A percentile compares a stretch with the other conserved stretches of the same genome.
Conservation (phyloP, 1,284 basidiomycete genomes). For the Ustilago hordei region DNA sequence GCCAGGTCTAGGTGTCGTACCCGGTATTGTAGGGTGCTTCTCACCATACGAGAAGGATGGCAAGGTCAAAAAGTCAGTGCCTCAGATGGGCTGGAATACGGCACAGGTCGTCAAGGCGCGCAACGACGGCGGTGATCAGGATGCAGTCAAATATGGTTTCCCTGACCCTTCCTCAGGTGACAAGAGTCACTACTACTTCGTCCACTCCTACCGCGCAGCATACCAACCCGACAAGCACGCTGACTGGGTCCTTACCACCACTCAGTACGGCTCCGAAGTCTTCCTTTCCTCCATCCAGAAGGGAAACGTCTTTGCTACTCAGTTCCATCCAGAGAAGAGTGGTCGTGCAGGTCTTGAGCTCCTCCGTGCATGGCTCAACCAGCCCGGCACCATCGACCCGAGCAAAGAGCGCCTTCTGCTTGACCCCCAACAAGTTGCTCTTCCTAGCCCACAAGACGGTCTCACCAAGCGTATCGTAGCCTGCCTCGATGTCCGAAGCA, state of each 20-base stretch:
- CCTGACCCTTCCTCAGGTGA: constrained; percentile 67
- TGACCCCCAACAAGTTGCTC: constrained; percentile 48
- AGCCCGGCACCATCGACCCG: constrained; percentile 60
- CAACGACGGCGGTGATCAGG: constrained; percentile 33
- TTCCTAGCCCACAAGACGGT: constrained; percentile 69
- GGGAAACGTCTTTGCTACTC: constrained; percentile 90
- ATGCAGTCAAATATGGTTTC: constrained; percentile 53
- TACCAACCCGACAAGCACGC: constrained; percentile 71
- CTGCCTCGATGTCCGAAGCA: constrained; percentile 96
- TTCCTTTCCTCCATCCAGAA: constrained; percentile 88
- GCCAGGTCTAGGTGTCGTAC: constrained; percentile 64
- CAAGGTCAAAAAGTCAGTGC: constrained; percentile 80
- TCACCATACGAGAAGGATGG: constrained; percentile 44
- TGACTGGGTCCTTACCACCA: constrained; percentile 84
- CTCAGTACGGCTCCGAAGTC: constrained; percentile 92
- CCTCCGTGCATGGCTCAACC: constrained; percentile 84
- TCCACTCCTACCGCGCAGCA: constrained; percentile 92
- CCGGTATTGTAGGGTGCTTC: constrained; percentile 59
- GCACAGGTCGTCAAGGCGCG: constrained; percentile 69
- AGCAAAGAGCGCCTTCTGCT: constrained; percentile 49
- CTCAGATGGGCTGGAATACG: constrained; percentile 94
- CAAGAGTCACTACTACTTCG: constrained; percentile 86
- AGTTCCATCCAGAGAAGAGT: constrained; percentile 99
- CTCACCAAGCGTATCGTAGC: constrained; percentile 92
- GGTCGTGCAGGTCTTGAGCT: constrained; percentile 88